Evolutionary conservation across 2,329 filamentous ascomycete genomes (phyloP), one percentile per base, ranked within the genome.

Genomic region (Teratosphaeria nubilosa): DNA sequence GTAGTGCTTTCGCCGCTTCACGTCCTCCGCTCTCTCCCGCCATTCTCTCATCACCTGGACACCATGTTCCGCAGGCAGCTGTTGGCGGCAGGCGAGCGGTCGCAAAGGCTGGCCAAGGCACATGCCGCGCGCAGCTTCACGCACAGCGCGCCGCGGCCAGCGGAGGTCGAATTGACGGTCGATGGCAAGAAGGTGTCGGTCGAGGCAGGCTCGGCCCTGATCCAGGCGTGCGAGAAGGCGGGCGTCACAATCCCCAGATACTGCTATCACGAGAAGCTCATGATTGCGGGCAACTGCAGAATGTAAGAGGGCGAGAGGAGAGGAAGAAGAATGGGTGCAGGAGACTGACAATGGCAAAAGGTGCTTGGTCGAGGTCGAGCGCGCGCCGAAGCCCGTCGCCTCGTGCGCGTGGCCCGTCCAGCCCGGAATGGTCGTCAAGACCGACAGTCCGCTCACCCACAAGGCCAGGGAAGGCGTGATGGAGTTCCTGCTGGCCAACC

Each of bases 391-490:
- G 79, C 94, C 94, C 60, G 91, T 97, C 58, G 94, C 94, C 69
- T 99, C 94, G 63, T 99, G 94, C 77, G 94, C 94, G 68, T 99
- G 94, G 94, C 94, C 94, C 56, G 94, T 97, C 66, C 91, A 96
- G 76, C 90, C 94, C 58, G 94, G 94, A 62, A 99, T 99, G 94
- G 91, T 96, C 56, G 94, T 99, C 70, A 96, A 97, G 84, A 99
- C 94, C 63, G 90, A 96, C 77, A 96, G 94, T 58, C 90, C 92
- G 51, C 83, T 97, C 64, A 87, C 90, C 68, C 94, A 99, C 82
- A 99, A 99, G 80, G 94, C 94, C 68, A 86, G 94, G 72, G 94
- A 99, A 80, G 94, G 94, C 73, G 91, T 99, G 55, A 99, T 97
- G 94, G 94, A 99, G 74, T 99, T 99, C 70, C 79, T 99, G 65